Base-by-base conservation (phyloP, 2,329 filamentous ascomycete genomes). In the Nemania sp. region DNA sequence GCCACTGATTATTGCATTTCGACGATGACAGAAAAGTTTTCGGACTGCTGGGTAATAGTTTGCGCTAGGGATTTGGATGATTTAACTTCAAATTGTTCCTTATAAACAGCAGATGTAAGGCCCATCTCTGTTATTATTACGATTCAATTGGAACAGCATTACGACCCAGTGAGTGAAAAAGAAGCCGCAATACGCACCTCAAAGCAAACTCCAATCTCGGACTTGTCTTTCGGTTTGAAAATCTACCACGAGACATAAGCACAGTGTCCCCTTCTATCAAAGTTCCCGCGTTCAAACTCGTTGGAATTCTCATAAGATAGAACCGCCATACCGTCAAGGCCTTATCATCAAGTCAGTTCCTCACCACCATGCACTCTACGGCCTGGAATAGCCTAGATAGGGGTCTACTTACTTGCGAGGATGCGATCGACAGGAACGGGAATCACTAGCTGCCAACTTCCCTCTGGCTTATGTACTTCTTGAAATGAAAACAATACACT, bases 251-350 rank as follows among this genome's bases (percentile, higher is more conserved):
- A 56, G 4, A 11, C 10, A 10, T 5, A 32, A 32, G 29, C 29
- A 49, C 43, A 35, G 70, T 72, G 70, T 45, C 35, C 22, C 57
- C 53, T 24, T 47, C 55, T 7, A 53, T 71, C 54, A 71, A 69
- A 52, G 63, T 62, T 56, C 52, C 73, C 24, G 60, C 72, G 15
- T 71, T 74, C 24, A 71, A 74, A 35, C 70, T 74, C 10, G 68
- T 70, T 1, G 71, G 71, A 11, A 70, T 73, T 43, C 51, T 74
- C 4, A 51, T 74, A 20, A 58, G 69, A 27, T 74, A 71, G 72
- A 64, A 73, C 26, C 45, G 20, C 15, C 35, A 62, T 22, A 67
- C n/a, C 18, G 47, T 66, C 29, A 70, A 4, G 3, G 24, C 52
- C 3, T 20, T 73, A 11, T 53, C 68, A 6, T 38, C 64, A 7